phyloP scores from a whole-genome alignment of 2,329 filamentous ascomycete species.

The Pseudogymnoascus sp. region DNA sequence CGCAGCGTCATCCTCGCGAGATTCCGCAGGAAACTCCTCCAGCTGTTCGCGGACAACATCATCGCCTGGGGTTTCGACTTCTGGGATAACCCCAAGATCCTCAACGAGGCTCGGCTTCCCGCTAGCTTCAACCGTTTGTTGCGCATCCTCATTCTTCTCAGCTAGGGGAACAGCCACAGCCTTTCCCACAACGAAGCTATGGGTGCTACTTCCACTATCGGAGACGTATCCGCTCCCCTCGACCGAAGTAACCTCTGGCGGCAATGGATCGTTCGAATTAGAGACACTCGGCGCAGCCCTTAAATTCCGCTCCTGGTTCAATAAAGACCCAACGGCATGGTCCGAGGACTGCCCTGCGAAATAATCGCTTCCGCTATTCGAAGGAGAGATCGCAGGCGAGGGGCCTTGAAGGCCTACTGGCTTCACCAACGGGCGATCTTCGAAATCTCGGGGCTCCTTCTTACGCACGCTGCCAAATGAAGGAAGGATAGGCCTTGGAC shows the following conservation, averaged over 20 bases:
- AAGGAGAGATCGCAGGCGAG: conserved; percentile 22
- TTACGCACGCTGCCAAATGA: conserved; percentile 67
- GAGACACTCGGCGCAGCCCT: conserved; percentile 46
- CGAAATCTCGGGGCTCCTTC: conserved; percentile 40
- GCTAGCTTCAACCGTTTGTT: background rate
- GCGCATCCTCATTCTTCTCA: background rate
- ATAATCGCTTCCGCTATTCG: conserved; percentile 18
- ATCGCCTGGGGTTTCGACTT: conserved; percentile 2
- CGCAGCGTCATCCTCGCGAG: background rate
- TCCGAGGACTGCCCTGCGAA: conserved; percentile 45
- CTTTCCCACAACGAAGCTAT: conserved; percentile 32
- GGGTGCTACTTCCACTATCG: conserved; percentile 41
- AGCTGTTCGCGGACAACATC: conserved; percentile 12
- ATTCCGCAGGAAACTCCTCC: background rate
- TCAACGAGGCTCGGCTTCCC: conserved; percentile 9
- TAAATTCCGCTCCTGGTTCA: conserved; percentile 45
- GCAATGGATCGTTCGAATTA: conserved; percentile 54
- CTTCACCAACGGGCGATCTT: conserved; percentile 50
- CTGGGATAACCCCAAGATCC: conserved; percentile 8
- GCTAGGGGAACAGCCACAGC: conserved; percentile 14
- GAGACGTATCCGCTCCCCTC: conserved; percentile 58
- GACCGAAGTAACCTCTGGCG: conserved; percentile 61
- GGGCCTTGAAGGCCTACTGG: conserved; percentile 32
- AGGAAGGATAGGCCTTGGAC: conserved; percentile 63
- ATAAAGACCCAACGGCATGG: conserved; percentile 45